Percentiles rank a stretch among this genome's conserved stretches.
Conservation (phyloP, 2,329 filamentous ascomycete species). For the Paecilomyces niveus region DNA sequence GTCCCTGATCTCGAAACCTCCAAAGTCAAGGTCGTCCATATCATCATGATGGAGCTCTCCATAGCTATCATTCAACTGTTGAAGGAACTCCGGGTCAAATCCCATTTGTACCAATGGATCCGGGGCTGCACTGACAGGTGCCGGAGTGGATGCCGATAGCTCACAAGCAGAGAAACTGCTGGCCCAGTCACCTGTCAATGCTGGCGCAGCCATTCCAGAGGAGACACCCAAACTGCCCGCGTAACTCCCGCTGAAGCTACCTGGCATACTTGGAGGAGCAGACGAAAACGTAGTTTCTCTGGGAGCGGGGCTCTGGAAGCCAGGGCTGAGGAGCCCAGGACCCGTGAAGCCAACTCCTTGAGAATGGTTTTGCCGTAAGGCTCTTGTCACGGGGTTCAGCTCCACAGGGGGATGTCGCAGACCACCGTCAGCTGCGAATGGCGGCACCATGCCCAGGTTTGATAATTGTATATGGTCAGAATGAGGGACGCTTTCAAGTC, state of each 20-base stretch:
- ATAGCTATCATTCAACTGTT: constrained; percentile 27
- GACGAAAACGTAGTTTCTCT: constrained; percentile 25
- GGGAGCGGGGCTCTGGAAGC: constrained; percentile 25
- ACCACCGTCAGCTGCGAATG: constrained; percentile 33
- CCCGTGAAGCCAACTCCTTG: constrained; percentile 12
- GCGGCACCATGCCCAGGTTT: constrained; percentile 36
- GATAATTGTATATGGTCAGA: constrained; percentile 27
- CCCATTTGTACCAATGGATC: constrained; percentile 32
- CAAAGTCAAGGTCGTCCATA: constrained; percentile 20
- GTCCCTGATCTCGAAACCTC: constrained; percentile 7
- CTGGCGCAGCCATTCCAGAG: constrained; percentile 17
- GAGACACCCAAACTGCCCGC: constrained; percentile 25
- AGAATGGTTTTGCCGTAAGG: constrained; percentile 15
- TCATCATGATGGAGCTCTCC: constrained; percentile 24
- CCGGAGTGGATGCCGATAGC: constrained; percentile 21
- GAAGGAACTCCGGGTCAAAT: constrained; percentile 32
- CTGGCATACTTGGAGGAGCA: constrained; percentile 26
- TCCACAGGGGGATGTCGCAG: constrained; percentile 26
- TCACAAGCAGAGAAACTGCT: constrained; percentile 22
- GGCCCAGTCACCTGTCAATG: constrained; percentile 25
- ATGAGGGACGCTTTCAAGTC: constrained; percentile 25
- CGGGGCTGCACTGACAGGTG: constrained; percentile 18
- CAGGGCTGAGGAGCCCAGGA: constrained; percentile 20
- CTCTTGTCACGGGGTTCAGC: constrained; percentile 20
- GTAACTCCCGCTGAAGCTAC: constrained; percentile 28